A percentile compares a stretch with the other conserved stretches of the same genome.
Conservation (phyloP, 2,329 filamentous ascomycete genomes). For the Beauveria sp. region DNA sequence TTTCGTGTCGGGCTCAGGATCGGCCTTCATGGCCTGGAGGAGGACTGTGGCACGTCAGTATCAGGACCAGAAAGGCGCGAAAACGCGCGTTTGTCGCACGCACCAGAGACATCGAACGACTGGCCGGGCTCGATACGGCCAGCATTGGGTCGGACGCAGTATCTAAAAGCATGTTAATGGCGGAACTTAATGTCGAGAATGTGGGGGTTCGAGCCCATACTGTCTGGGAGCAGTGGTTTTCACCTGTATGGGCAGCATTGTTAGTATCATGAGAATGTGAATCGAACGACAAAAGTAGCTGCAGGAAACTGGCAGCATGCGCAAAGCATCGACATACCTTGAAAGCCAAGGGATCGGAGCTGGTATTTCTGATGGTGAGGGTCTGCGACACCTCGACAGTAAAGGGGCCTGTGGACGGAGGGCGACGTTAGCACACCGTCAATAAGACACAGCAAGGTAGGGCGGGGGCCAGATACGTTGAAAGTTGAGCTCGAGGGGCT, state of each 20-base stretch:
- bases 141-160: slow-evolving; percentile 95
- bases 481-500: slow-evolving; percentile 87
- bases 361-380: slow-evolving; percentile 58
- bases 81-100: slow-evolving; percentile 18
- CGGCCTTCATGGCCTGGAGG: slow-evolving; percentile 95
- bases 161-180: slow-evolving; percentile 47
- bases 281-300: neutral
- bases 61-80: neutral
- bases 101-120: slow-evolving; percentile 89
- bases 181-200: slow-evolving; percentile 3
- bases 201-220: slow-evolving; percentile 48
- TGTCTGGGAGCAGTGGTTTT: slow-evolving; percentile 99
- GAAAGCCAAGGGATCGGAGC: slow-evolving; percentile 56
- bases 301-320: neutral
- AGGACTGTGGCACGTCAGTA: slow-evolving; percentile 53
- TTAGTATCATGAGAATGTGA: slow-evolving; percentile 18
- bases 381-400: slow-evolving; percentile 58
- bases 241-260: slow-evolving; percentile 51
- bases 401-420: slow-evolving; percentile 49
- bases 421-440: slow-evolving; percentile 7
- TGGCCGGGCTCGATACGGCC: slow-evolving; percentile 88
- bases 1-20: slow-evolving; percentile 76
- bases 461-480: slow-evolving; percentile 56
- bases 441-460: neutral
- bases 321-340: slow-evolving; percentile 43